Percentiles rank a stretch among this genome's conserved stretches.
Evolutionary conservation across 208 protist genomes (phyloP).

Genomic region (Spongospora subterranea): DNA sequence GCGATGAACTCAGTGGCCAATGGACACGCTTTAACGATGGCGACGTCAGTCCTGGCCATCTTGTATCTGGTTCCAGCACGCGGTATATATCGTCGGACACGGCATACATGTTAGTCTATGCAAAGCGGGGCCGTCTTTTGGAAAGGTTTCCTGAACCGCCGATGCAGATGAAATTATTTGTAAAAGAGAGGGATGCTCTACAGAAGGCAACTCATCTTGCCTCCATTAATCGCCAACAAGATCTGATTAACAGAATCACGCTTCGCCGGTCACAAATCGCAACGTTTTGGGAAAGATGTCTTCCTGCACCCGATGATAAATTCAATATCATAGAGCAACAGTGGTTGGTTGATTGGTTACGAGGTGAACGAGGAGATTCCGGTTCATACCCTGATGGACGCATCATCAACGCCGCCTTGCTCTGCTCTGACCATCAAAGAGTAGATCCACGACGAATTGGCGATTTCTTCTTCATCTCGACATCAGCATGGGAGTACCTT

Average conservation of each 20-base stretch:
- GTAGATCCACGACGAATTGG: neutral
- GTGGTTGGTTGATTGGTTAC: slow-evolving; percentile 17
- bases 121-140: neutral
- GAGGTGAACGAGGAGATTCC: neutral
- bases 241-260: neutral
- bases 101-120: slow-evolving; percentile 33
- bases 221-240: neutral
- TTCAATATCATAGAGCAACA: neutral
- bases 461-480: neutral
- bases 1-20: neutral
- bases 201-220: neutral
- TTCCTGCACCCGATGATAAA: neutral
- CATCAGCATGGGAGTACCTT: neutral
- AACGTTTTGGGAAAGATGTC: neutral
- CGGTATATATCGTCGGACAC: slow-evolving; percentile 8
- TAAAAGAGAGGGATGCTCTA: neutral
- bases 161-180: neutral
- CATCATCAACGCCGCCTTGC: neutral
- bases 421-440: neutral
- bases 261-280: neutral
- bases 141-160: neutral
- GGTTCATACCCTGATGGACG: neutral
- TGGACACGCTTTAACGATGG: slow-evolving; percentile 17
- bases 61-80: neutral
- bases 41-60: slow-evolving; percentile 33